Conservation (phyloP, 495 filamentous ascomycete species). For the Recurvomyces mirabilis region DNA sequence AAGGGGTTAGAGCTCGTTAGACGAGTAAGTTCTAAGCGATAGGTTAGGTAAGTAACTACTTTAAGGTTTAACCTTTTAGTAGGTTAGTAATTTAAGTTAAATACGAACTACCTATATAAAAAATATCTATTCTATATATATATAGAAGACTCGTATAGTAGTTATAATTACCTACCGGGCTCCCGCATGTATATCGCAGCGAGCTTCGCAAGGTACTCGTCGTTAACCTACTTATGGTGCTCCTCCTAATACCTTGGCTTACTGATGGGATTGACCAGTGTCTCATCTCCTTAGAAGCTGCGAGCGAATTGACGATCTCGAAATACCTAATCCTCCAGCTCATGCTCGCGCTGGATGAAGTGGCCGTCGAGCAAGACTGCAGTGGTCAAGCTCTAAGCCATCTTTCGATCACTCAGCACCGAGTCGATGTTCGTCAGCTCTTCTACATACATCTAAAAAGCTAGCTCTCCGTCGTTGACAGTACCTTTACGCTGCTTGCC, state of each 20-base stretch:
- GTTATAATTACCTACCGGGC: too few relatives aligned
- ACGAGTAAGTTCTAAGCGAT: too few relatives aligned
- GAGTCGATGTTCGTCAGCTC: neutral
- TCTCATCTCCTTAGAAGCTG: neutral
- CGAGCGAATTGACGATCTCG: neutral
- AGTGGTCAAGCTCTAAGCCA: slow-evolving; percentile 1
- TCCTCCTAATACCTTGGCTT: neutral
- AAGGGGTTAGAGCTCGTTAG: too few relatives aligned
- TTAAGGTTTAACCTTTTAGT: too few relatives aligned
- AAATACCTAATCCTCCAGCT: neutral
- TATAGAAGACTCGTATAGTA: too few relatives aligned
- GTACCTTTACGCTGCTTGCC: slow-evolving; percentile 13
- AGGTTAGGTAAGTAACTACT: too few relatives aligned
- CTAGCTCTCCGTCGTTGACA: neutral
- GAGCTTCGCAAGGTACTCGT: neutral
- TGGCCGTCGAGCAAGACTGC: neutral
- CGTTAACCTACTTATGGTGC: neutral
- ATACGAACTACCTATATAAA: too few relatives aligned
- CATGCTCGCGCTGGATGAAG: neutral
- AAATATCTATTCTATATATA: too few relatives aligned
- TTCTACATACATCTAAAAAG: slow-evolving; percentile 10
- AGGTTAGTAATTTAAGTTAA: too few relatives aligned
- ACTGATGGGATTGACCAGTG: neutral
- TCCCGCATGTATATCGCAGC: neutral
- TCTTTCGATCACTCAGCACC: neutral